phyloP scores from a whole-genome alignment of 257 asterid genomes.

The Jacaranda mimosifolia region DNA sequence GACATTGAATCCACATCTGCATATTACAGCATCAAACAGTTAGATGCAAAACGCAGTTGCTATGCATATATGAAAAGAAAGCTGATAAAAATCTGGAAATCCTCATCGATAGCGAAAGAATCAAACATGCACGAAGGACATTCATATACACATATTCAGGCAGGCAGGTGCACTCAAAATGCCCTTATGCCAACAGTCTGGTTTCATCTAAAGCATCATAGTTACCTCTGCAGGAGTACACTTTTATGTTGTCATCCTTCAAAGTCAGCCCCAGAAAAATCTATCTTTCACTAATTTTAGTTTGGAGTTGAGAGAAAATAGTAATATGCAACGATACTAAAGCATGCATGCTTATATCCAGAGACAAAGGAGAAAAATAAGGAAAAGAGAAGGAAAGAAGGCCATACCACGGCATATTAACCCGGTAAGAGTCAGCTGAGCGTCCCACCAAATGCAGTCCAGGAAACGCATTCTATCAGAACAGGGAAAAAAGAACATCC shows the following conservation, averaged over 20 bases:
- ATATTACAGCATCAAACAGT: slow-evolving; percentile 30
- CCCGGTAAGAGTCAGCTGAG: slow-evolving; percentile 64
- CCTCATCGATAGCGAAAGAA: background rate
- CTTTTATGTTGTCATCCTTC: slow-evolving; percentile 1
- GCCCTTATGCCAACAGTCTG: background rate
- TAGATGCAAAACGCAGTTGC: background rate
- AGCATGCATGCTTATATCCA: slow-evolving; percentile 30
- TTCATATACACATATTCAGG: background rate
- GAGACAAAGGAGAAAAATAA: background rate
- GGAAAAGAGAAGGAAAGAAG: background rate
- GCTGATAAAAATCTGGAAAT: slow-evolving; percentile 1
- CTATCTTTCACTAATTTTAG: slow-evolving; percentile 3
- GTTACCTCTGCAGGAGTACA: slow-evolving; percentile 46
- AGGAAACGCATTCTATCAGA: slow-evolving; percentile 68
- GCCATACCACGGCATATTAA: slow-evolving; percentile 60
- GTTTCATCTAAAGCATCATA: background rate
- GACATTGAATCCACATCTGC: slow-evolving; percentile 43
- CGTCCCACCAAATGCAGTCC: slow-evolving; percentile 77
- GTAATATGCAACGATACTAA: background rate
- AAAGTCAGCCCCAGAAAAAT: slow-evolving; percentile 19
- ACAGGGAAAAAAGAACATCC: slow-evolving; percentile 13
- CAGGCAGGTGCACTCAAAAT: slow-evolving; percentile 1
- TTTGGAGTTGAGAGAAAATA: background rate
- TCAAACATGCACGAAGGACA: background rate
- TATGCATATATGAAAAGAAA: background rate